Percentiles rank a stretch among this genome's conserved stretches.
These are phyloP conservation scores for Blastocystis hominis DNA, from an alignment of 352 stramenopile species.

Conservation along the genomic window DNA sequence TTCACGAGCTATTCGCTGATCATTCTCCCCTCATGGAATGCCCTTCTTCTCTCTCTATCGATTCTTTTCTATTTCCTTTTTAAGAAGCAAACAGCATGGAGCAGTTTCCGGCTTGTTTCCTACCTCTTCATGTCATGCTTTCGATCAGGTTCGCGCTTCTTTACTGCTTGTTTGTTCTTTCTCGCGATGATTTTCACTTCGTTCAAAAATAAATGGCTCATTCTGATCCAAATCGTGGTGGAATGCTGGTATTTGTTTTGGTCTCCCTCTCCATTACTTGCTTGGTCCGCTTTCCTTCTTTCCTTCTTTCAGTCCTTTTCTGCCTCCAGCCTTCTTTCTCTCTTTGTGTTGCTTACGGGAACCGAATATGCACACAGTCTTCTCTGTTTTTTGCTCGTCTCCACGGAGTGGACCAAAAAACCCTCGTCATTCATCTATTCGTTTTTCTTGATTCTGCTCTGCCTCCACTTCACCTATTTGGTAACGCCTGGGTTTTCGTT, in stretches of 20 bases:
- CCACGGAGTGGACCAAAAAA: no score
- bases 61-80: background rate
- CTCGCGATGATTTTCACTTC: background rate
- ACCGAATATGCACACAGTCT: background rate
- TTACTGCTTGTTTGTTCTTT: background rate
- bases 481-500: background rate
- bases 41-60: background rate
- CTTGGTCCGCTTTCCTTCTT: background rate
- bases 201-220: background rate
- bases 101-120: background rate
- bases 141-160: background rate
- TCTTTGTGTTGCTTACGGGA: background rate
- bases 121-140: background rate
- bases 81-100: background rate
- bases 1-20: constrained; percentile 6
- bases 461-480: background rate
- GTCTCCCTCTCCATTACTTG: background rate
- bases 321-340: background rate
- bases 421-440: background rate
- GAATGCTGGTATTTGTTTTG: background rate
- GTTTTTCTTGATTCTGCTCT: background rate
- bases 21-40: background rate
- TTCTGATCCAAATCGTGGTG: background rate
- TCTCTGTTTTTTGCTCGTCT: background rate
- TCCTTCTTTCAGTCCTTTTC: background rate